phyloP scores from a whole-genome alignment of 1,139 yeast species.

The Diutina pseudorugosa region DNA sequence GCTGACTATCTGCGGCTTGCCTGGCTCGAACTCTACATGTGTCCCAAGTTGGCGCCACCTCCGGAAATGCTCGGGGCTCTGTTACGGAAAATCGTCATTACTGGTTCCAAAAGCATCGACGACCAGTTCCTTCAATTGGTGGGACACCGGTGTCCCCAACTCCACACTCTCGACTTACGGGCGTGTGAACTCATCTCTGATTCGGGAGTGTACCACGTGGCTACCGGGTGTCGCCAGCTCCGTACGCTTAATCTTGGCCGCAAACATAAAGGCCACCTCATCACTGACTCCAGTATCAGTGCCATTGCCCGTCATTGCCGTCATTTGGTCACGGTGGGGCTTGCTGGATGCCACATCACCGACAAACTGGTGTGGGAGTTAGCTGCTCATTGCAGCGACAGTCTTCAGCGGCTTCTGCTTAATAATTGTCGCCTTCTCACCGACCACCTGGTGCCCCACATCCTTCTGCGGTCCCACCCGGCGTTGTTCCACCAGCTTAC shows the following conservation, averaged over 20 bases:
- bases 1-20: slow-evolving; percentile 33
- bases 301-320: slow-evolving; percentile 44
- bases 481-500: slow-evolving; percentile 46
- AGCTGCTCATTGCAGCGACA: slow-evolving; percentile 44
- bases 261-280: slow-evolving; percentile 50
- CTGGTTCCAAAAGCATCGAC: slow-evolving; percentile 60
- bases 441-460: slow-evolving; percentile 53
- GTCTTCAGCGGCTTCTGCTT: slow-evolving; percentile 57
- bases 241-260: slow-evolving; percentile 66
- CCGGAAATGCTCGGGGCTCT: slow-evolving; percentile 26
- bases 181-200: slow-evolving; percentile 80
- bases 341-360: slow-evolving; percentile 77
- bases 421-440: slow-evolving; percentile 64
- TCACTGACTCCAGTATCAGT: slow-evolving; percentile 61
- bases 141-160: slow-evolving; percentile 42
- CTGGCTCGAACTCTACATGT: slow-evolving; percentile 74
- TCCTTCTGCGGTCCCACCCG: slow-evolving; percentile 23
- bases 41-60: slow-evolving; percentile 60
- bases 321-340: slow-evolving; percentile 58
- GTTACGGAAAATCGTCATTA: slow-evolving; percentile 52
- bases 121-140: slow-evolving; percentile 46
- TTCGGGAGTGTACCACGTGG: slow-evolving; percentile 56
- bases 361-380: slow-evolving; percentile 76
- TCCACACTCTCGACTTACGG: slow-evolving; percentile 61
- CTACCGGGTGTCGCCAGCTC: slow-evolving; percentile 45